Evolutionary conservation across 768 basidiomycete species (phyloP).

Genomic region (Mycena rosella): DNA sequence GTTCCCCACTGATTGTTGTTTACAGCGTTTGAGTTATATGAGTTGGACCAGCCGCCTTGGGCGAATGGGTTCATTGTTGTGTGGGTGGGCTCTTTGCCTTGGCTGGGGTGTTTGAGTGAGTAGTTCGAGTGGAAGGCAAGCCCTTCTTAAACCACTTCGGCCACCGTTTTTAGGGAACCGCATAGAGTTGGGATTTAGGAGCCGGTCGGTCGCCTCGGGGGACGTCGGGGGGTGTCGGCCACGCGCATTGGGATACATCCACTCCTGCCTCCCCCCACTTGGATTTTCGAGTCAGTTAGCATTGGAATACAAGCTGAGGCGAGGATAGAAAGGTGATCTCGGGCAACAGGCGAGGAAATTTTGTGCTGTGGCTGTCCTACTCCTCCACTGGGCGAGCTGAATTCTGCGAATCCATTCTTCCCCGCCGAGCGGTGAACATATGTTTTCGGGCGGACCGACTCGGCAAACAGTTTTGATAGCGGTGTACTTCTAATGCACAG

Average conservation of each 20-base stretch:
- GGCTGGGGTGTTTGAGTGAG: background rate
- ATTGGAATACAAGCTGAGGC: constrained; percentile 10
- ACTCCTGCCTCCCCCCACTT: background rate
- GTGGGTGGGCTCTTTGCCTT: constrained; percentile 21
- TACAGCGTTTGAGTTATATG: constrained; percentile 11
- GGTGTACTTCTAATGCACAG: background rate
- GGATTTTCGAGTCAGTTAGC: constrained; percentile 4
- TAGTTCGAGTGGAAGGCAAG: background rate
- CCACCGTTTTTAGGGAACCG: background rate
- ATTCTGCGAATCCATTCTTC: no score
- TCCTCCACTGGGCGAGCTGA: background rate
- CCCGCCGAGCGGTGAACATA: no score
- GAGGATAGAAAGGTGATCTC: constrained; percentile 22
- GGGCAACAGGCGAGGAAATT: background rate
- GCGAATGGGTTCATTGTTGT: constrained; percentile 31
- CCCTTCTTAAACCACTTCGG: background rate
- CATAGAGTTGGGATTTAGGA: background rate
- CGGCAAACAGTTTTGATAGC: background rate
- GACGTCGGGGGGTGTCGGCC: no score
- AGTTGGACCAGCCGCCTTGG: constrained; percentile 30
- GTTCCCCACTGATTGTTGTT: constrained; percentile 8
- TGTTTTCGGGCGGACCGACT: no score
- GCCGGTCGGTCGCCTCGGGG: constrained; percentile 16
- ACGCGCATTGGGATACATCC: constrained; percentile 1
- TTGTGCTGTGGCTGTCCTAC: constrained; percentile 2